Percentiles rank a stretch among this genome's conserved stretches.
phyloP scores from a whole-genome alignment of 805 yeast genomes.

The Lipomyces starkeyi region DNA sequence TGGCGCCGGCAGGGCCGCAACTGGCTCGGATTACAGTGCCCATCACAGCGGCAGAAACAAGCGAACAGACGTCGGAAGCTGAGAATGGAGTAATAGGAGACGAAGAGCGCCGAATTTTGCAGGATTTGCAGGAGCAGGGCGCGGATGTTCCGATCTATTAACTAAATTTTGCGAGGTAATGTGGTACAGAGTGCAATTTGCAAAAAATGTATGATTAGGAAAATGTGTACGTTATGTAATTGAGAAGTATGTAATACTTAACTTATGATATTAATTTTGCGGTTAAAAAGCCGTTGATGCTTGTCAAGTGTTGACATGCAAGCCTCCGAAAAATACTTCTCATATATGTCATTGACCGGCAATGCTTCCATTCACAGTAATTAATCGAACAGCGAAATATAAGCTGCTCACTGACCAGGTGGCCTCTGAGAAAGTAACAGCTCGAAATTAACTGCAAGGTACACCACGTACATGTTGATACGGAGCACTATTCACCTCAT shows the following conservation, averaged over 20 bases:
- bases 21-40: neutral
- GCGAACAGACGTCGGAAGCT: neutral
- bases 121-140: constrained; percentile 5
- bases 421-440: neutral
- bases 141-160: constrained; percentile 2
- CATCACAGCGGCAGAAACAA: neutral
- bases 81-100: neutral
- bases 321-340: no score
- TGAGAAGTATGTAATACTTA: neutral
- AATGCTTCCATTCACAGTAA: neutral
- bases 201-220: neutral
- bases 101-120: neutral
- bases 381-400: neutral
- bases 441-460: neutral
- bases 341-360: neutral
- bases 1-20: constrained; percentile 4
- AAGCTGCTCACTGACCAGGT: neutral
- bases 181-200: neutral
- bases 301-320: no score
- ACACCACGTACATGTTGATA: no score
- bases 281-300: no score
- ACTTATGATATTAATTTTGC: no score
- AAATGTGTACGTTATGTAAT: neutral
- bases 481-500: no score
- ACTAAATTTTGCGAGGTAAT: neutral